A percentile compares a stretch with the other conserved stretches of the same genome.
Conservation (phyloP, 2,329 filamentous ascomycete species). For the Sporothrix inflata region DNA sequence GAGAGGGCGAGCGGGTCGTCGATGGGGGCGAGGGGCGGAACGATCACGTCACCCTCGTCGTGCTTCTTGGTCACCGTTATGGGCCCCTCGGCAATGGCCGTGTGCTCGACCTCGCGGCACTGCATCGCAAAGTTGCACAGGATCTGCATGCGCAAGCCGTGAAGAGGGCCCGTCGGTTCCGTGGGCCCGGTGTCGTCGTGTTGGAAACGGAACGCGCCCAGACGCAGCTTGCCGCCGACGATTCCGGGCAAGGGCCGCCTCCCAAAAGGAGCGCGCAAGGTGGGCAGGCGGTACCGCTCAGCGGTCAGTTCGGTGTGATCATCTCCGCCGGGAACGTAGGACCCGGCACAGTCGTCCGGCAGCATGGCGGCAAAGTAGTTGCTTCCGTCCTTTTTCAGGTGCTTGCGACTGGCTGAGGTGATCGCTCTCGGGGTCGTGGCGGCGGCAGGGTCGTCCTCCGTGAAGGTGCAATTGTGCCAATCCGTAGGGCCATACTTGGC, state of each 20-base stretch:
- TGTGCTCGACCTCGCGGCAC: constrained; percentile 25
- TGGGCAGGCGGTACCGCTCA: constrained; percentile 4
- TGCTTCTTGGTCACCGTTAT: background rate
- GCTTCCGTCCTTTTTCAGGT: background rate
- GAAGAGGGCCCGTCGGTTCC: constrained; percentile 29
- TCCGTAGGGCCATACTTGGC: background rate
- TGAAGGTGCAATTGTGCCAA: background rate
- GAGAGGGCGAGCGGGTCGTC: background rate
- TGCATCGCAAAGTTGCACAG: constrained; percentile 29
- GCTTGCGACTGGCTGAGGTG: background rate
- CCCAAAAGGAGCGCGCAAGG: background rate
- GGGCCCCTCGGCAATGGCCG: background rate
- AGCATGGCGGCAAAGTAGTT: background rate
- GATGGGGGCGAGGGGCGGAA: background rate
- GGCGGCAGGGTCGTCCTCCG: background rate
- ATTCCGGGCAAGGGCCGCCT: background rate
- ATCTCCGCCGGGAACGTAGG: background rate
- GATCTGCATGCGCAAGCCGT: constrained; percentile 31
- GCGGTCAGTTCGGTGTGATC: background rate
- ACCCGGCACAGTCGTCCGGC: background rate
- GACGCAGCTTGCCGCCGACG: background rate
- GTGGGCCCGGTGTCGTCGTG: background rate
- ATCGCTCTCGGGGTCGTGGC: background rate
- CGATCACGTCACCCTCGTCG: background rate
- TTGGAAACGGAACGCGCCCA: background rate